These are phyloP conservation scores for Phyllosticta citriasiana DNA, from an alignment of 2,329 filamentous ascomycete species.

Conservation along the genomic window DNA sequence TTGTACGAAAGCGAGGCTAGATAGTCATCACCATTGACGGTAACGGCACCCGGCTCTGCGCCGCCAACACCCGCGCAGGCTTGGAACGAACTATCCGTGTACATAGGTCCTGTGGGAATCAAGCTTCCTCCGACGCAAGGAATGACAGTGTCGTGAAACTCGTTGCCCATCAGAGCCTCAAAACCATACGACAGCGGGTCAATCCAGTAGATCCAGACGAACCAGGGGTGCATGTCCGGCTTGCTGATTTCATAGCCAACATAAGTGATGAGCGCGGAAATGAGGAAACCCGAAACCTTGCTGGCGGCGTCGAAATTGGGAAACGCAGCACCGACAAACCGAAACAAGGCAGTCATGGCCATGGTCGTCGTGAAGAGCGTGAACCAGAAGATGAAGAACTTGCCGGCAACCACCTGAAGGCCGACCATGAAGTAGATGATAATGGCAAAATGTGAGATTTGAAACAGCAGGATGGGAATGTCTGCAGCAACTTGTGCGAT, in stretches of 20 bases:
- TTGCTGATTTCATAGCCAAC: conserved; percentile 51
- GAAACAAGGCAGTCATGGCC: conserved; percentile 74
- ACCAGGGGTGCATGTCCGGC: conserved; percentile 43
- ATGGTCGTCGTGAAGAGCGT: conserved; percentile 60
- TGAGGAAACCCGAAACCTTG: conserved; percentile 45
- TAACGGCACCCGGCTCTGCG: conserved; percentile 38
- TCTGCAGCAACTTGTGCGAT: conserved; percentile 57
- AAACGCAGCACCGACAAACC: conserved; percentile 62
- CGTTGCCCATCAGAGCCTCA: conserved; percentile 10
- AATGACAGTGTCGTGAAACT: conserved; percentile 25
- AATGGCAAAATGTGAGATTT: conserved; percentile 49
- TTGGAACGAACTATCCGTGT: conserved; percentile 31
- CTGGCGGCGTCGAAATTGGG: conserved; percentile 46
- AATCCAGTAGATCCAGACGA: conserved; percentile 41
- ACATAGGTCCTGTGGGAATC: conserved; percentile 41
- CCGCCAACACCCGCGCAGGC: conserved; percentile 52
- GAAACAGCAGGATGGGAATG: conserved; percentile 46
- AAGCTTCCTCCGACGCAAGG: conserved; percentile 42
- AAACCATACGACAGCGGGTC: conserved; percentile 26
- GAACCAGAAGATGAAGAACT: conserved; percentile 76
- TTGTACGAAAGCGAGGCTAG: conserved; percentile 40
- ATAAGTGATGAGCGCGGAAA: conserved; percentile 49
- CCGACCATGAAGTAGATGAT: conserved; percentile 77
- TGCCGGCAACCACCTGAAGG: conserved; percentile 56
- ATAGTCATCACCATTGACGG: conserved; percentile 50